Conservation (phyloP, 371 early-diverging fungal species). For the Mucor lusitanicus region DNA sequence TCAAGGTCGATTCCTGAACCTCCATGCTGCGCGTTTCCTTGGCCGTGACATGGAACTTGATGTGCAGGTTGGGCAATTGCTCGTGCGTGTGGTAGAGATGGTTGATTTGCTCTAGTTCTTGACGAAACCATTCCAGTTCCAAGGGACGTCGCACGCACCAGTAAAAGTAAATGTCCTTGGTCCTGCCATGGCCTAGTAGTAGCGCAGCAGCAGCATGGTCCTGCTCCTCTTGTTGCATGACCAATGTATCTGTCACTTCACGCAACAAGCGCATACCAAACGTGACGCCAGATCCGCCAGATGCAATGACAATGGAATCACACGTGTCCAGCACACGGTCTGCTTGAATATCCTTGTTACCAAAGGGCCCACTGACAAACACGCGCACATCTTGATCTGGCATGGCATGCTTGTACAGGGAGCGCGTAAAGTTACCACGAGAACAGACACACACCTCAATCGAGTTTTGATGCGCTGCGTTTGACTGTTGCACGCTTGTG, state of each 20-base stretch:
- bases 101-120: constrained; percentile 44
- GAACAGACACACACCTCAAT: constrained; percentile 49
- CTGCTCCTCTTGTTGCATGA: background rate
- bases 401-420: constrained; percentile 39
- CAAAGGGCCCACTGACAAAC: constrained; percentile 56
- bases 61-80: constrained; percentile 15
- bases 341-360: constrained; percentile 14
- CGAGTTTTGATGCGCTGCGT: constrained; percentile 9
- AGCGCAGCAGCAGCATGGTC: background rate
- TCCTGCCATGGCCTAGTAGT: constrained; percentile 16
- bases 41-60: constrained; percentile 22
- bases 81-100: constrained; percentile 2
- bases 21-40: background rate
- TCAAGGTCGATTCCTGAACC: background rate
- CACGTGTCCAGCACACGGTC: constrained; percentile 22
- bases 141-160: constrained; percentile 42
- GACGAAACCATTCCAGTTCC: constrained; percentile 56
- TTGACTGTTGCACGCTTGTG: constrained; percentile 29
- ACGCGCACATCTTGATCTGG: constrained; percentile 38
- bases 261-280: constrained; percentile 55
- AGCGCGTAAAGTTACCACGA: constrained; percentile 58
- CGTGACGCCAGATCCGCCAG: constrained; percentile 59
- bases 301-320: constrained; percentile 42
- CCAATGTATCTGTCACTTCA: constrained; percentile 33
- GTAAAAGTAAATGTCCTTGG: constrained; percentile 31